Conservation (phyloP, 768 basidiomycete genomes). For the Psilocybe tampanensis region DNA sequence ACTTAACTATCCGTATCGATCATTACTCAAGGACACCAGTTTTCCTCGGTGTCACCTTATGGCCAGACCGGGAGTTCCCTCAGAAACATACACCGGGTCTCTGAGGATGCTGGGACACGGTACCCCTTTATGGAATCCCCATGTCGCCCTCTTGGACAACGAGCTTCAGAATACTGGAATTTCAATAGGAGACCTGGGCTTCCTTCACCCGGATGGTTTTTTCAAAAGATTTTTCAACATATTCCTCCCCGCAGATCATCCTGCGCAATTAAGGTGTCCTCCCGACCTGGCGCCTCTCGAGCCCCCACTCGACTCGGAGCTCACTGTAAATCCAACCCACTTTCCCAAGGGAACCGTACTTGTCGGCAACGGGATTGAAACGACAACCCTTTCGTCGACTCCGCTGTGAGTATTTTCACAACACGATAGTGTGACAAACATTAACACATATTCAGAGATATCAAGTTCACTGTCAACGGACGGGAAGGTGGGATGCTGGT, state of each 20-base stretch:
- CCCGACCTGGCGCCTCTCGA: background rate
- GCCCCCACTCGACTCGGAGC: background rate
- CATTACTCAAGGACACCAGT: background rate
- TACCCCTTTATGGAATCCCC: constrained; percentile 8
- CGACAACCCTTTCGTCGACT: background rate
- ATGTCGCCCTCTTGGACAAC: background rate
- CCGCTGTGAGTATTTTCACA: constrained; percentile 1
- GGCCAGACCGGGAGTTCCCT: background rate
- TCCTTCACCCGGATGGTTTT: background rate
- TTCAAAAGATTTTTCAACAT: constrained; percentile 19
- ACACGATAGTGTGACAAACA: background rate
- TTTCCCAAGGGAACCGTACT: background rate
- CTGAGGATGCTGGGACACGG: constrained; percentile 9
- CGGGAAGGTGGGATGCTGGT: constrained; percentile 15
- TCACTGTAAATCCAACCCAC: background rate
- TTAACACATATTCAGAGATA: background rate
- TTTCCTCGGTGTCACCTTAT: background rate
- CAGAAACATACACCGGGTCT: constrained; percentile 12
- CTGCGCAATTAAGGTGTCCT: background rate
- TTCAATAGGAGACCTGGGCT: constrained; percentile 19
- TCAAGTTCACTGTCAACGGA: constrained; percentile 2
- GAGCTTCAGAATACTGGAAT: constrained; percentile 8
- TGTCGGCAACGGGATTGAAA: background rate
- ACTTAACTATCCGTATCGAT: background rate
- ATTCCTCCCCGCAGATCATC: background rate